Evolutionary conservation across 2,329 filamentous ascomycete genomes (phyloP).

Genomic region (Penicillium sp.): DNA sequence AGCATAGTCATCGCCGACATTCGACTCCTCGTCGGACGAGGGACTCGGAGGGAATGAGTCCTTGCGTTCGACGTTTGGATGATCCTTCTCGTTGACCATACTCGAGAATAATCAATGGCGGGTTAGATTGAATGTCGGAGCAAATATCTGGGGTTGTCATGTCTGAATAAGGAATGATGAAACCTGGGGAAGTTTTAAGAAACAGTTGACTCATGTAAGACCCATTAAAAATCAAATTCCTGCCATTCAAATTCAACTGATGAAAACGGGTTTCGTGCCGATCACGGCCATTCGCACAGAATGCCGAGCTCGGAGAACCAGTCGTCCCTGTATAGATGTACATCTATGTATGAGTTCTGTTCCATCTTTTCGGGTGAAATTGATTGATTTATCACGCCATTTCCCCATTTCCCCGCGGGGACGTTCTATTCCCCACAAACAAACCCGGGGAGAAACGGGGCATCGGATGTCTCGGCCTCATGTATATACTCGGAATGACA

Average conservation of each 20-base stretch:
- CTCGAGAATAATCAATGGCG: neutral
- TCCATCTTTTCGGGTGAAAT: neutral
- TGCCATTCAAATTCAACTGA: neutral
- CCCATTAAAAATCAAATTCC: constrained; percentile 1
- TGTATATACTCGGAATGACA: neutral
- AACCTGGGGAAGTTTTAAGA: too few relatives aligned
- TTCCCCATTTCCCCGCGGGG: too few relatives aligned
- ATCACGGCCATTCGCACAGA: constrained; percentile 22
- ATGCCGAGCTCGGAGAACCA: constrained; percentile 12
- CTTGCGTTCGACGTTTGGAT: constrained; percentile 6
- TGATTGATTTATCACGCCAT: neutral
- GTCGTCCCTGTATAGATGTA: neutral
- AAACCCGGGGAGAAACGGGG: neutral
- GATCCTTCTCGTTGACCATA: neutral
- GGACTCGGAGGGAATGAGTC: neutral
- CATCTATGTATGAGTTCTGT: too few relatives aligned
- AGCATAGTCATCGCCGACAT: constrained; percentile 4
- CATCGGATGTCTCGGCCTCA: neutral
- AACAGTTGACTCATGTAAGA: constrained; percentile 8
- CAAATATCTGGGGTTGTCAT: neutral
- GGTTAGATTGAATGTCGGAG: neutral
- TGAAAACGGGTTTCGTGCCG: constrained; percentile 14
- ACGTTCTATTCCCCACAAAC: neutral
- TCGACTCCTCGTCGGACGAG: constrained; percentile 24
- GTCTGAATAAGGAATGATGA: neutral